Evolutionary conservation across 2,329 filamentous ascomycete genomes (phyloP).

Genomic region (Stemphylium lycopersici): DNA sequence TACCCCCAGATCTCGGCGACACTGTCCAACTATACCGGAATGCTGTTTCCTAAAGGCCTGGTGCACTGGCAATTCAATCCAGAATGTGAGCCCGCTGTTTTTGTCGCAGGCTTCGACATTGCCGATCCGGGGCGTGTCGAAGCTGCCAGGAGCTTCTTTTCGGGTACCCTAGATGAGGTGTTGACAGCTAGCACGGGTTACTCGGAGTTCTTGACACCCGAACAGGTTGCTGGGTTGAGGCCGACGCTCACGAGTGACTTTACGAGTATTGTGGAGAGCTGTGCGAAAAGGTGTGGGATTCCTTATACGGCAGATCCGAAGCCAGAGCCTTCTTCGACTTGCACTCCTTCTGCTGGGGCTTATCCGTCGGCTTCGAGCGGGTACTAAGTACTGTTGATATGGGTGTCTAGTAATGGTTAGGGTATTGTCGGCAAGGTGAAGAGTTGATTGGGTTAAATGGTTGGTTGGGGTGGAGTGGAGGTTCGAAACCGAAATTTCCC

Average conservation of each 20-base stretch:
- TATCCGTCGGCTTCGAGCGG: neutral
- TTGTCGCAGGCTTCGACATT: conserved; percentile 46
- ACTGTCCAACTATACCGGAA: conserved; percentile 46
- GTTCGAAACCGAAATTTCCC: too few relatives aligned
- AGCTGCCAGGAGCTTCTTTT: conserved; percentile 44
- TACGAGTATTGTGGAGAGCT: conserved; percentile 22
- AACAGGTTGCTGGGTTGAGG: conserved; percentile 19
- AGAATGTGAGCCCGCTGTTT: conserved; percentile 48
- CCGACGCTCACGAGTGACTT: conserved; percentile 24
- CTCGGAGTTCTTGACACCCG: conserved; percentile 24
- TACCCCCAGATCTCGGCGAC: conserved; percentile 42
- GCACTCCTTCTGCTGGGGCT: neutral
- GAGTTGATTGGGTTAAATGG: too few relatives aligned
- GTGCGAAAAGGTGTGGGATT: conserved; percentile 30
- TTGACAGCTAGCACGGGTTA: conserved; percentile 19
- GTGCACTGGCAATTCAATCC: conserved; percentile 54
- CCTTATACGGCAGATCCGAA: conserved; percentile 6
- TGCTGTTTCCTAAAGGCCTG: conserved; percentile 48
- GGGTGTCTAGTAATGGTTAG: too few relatives aligned
- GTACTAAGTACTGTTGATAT: neutral
- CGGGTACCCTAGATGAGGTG: conserved; percentile 24
- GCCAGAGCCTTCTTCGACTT: neutral
- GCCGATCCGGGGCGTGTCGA: conserved; percentile 46
- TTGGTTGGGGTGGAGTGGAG: too few relatives aligned
- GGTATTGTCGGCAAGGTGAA: fast-evolving